Conservation (phyloP, 768 basidiomycete species). For the Gelatoporia subvermispora region DNA sequence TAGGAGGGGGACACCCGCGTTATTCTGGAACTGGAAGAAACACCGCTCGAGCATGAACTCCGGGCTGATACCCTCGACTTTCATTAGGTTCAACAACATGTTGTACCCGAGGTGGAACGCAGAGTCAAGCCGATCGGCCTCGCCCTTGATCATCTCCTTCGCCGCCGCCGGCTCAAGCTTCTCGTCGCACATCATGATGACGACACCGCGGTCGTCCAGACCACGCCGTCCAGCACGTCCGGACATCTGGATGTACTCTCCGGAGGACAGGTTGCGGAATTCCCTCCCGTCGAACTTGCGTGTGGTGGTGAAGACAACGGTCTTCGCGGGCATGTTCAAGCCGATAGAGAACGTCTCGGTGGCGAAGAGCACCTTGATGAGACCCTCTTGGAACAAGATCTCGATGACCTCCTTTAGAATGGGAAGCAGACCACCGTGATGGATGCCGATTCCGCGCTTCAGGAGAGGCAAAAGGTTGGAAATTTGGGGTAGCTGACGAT, state of each 20-base stretch:
- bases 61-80: slow-evolving; percentile 96
- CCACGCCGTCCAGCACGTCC: slow-evolving; percentile 97
- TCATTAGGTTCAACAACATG: slow-evolving; percentile 97
- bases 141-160: slow-evolving; percentile 96
- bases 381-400: slow-evolving; percentile 95
- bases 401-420: slow-evolving; percentile 99
- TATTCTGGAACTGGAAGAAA: slow-evolving; percentile 99
- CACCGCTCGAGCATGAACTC: slow-evolving; percentile 97
- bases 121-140: slow-evolving; percentile 94
- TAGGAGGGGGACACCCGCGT: slow-evolving; percentile 77
- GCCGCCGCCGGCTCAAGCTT: slow-evolving; percentile 90
- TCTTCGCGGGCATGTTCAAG: slow-evolving; percentile 99
- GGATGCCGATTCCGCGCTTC: slow-evolving; percentile 93
- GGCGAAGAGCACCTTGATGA: slow-evolving; percentile 97
- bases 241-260: slow-evolving; percentile 99
- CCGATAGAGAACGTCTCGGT: slow-evolving; percentile 99
- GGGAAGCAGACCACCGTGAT: slow-evolving; percentile 95
- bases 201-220: slow-evolving; percentile 96
- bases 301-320: slow-evolving; percentile 93
- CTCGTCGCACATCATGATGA: slow-evolving; percentile 99
- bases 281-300: slow-evolving; percentile 96
- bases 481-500: slow-evolving; percentile 90
- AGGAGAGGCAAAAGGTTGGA: slow-evolving; percentile 87
- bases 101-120: slow-evolving; percentile 99
- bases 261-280: slow-evolving; percentile 87